Percentiles rank a stretch among this genome's conserved stretches.
These are phyloP conservation scores for Penicillium glabrum DNA, from an alignment of 2,329 filamentous ascomycete genomes.

Conservation along the genomic window DNA sequence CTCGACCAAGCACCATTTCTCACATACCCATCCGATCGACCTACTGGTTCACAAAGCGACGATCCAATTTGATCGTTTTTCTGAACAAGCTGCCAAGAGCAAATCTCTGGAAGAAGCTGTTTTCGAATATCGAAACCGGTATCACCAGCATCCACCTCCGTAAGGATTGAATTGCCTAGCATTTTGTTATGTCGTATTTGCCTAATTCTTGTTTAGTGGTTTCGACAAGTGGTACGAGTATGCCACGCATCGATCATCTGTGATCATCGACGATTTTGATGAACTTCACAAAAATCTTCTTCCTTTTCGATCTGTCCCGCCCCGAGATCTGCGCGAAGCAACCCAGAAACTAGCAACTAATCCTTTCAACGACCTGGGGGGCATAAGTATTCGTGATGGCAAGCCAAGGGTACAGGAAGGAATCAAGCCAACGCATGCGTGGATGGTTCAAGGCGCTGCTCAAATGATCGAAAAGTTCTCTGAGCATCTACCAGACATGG, in stretches of 20 bases:
- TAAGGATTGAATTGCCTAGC: constrained; percentile 20
- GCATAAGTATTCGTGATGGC: constrained; percentile 56
- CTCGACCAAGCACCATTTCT: constrained; percentile 40
- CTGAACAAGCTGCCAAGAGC: constrained; percentile 49
- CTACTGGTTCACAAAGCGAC: constrained; percentile 53
- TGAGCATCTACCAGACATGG: constrained; percentile 61
- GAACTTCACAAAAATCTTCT: constrained; percentile 58
- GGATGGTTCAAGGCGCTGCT: constrained; percentile 58
- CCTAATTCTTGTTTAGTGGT: constrained; percentile 32
- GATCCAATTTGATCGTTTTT: constrained; percentile 50
- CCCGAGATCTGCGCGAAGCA: constrained; percentile 51
- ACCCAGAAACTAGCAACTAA: constrained; percentile 56
- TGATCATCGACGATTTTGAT: constrained; percentile 61
- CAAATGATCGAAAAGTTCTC: constrained; percentile 56
- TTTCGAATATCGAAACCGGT: constrained; percentile 52
- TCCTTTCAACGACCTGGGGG: constrained; percentile 57
- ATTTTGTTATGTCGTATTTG: neutral
- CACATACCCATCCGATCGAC: constrained; percentile 56
- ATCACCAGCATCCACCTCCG: constrained; percentile 57
- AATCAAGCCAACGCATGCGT: constrained; percentile 56
- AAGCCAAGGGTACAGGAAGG: constrained; percentile 51
- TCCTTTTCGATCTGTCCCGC: constrained; percentile 55
- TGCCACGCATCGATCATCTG: constrained; percentile 51
- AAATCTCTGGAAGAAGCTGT: constrained; percentile 52
- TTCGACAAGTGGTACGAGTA: constrained; percentile 63